Evolutionary conservation across 495 filamentous ascomycete species (phyloP), one percentile per base, ranked within the genome.

Genomic region (Daldinia decipiens): DNA sequence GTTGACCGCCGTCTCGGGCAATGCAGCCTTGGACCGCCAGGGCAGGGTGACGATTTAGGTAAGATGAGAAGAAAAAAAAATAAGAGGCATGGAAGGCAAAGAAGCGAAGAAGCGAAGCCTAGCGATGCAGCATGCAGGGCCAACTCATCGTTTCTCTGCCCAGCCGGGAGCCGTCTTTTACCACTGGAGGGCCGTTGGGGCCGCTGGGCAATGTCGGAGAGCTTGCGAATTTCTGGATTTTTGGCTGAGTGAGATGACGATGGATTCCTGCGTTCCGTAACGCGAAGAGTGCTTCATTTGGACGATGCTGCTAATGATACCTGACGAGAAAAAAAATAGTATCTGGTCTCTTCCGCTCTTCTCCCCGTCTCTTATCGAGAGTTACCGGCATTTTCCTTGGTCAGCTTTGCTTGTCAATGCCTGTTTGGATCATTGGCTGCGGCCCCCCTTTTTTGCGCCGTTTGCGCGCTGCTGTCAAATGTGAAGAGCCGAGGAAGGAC

Each of bases 1-100:
- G 61, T 66, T 73, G 70, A 73, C 70, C 70, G 70, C 70, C 70
- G 65, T 59, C 54, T 68, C 70, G 70, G 70, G 70, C 70, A 52
- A 68, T 66, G 70, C 57, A 73, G 70, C 70, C 70, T 66, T 68
- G 62, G 65, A 73, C 50, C 47, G 50, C 70, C 68, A 66, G 65
- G 70, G 61, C 56, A 31, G 62, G 31, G 24, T 12, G 61, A 73
- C 70, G 56, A 62, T 73, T 73, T 62, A 57, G 70, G 65, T 73
- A 73, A 73, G 65, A 68, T 68, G 54, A 39, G 55, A 63, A 21
- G 15, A 19, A 21, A 29, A 29, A 36, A 36, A 12, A 56, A 36
- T 24, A 13, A 40, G 24, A 43, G 47, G 60, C 55, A 64, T 60
- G 59, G 69, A 72, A 73, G 70, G 65, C 65, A 52, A 68, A 57